Conservation (phyloP, 768 basidiomycete genomes). For the Megacollybia marginata region DNA sequence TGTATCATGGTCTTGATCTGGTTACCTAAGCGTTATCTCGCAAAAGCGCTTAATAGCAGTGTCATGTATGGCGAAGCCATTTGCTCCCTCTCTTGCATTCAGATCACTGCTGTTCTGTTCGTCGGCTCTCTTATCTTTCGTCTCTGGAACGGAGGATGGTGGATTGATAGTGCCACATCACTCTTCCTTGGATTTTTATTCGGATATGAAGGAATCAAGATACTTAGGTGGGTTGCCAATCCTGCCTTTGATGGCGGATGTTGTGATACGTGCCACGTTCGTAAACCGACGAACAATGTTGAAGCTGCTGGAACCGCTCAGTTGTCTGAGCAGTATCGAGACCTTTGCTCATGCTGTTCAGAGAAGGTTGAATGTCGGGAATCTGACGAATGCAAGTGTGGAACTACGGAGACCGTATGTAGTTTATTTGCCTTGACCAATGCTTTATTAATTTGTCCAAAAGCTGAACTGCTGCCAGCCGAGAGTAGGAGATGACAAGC, state of each 20-base stretch:
- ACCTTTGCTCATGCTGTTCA: neutral
- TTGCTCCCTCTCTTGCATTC: slow-evolving; percentile 35
- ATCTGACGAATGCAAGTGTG: neutral
- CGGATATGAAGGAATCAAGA: slow-evolving; percentile 36
- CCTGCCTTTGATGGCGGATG: slow-evolving; percentile 31
- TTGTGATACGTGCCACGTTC: slow-evolving; percentile 16
- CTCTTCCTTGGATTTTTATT: slow-evolving; percentile 32
- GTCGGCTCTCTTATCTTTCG: slow-evolving; percentile 31
- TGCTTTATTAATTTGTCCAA: neutral
- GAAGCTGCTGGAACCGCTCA: neutral
- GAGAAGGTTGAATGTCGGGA: neutral
- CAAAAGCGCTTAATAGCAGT: slow-evolving; percentile 35
- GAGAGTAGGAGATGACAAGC: neutral
- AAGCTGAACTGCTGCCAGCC: neutral
- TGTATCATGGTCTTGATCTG: slow-evolving; percentile 34
- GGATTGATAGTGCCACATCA: slow-evolving; percentile 38
- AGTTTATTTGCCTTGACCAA: neutral
- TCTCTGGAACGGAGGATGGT: slow-evolving; percentile 39
- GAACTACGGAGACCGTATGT: neutral
- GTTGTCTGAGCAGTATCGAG: neutral
- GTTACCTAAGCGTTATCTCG: slow-evolving; percentile 37
- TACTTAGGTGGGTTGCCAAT: slow-evolving; percentile 30
- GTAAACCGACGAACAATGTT: neutral
- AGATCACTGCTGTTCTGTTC: slow-evolving; percentile 36
- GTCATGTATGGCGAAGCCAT: slow-evolving; percentile 36